Conservation (phyloP, 805 yeast species). For the Grigorovia transvaalensis region DNA sequence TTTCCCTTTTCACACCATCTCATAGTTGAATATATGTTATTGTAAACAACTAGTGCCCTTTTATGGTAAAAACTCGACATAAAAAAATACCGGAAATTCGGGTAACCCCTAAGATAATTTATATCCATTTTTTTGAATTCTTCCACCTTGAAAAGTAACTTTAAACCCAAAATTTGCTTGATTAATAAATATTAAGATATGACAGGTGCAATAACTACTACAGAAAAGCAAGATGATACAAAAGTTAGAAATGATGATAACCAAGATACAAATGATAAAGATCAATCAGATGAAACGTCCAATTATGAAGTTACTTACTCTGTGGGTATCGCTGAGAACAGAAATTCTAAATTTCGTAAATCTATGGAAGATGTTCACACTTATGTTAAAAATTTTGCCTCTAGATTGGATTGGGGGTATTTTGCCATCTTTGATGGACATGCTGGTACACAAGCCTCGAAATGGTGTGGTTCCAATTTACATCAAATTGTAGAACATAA, state of each 20-base stretch:
- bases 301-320: slow-evolving; percentile 47
- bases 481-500: slow-evolving; percentile 58
- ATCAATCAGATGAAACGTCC: neutral
- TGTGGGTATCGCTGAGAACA: slow-evolving; percentile 90
- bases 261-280: neutral
- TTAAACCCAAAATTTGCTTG: neutral
- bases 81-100: neutral
- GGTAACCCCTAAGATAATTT: neutral
- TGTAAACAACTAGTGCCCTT: no score
- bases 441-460: slow-evolving; percentile 87
- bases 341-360: slow-evolving; percentile 66
- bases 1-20: no score
- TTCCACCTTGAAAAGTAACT: neutral
- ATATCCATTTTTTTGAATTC: neutral
- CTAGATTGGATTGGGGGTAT: slow-evolving; percentile 83
- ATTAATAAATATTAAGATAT: no score
- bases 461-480: slow-evolving; percentile 86
- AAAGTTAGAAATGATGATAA: neutral
- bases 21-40: no score
- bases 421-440: slow-evolving; percentile 96
- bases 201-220: neutral
- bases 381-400: slow-evolving; percentile 87
- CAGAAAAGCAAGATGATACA: neutral
- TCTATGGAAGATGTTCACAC: slow-evolving; percentile 97
- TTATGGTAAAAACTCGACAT: no score